Base-by-base conservation (phyloP, 2,329 filamentous ascomycete genomes). In the Eutypella sp. region DNA sequence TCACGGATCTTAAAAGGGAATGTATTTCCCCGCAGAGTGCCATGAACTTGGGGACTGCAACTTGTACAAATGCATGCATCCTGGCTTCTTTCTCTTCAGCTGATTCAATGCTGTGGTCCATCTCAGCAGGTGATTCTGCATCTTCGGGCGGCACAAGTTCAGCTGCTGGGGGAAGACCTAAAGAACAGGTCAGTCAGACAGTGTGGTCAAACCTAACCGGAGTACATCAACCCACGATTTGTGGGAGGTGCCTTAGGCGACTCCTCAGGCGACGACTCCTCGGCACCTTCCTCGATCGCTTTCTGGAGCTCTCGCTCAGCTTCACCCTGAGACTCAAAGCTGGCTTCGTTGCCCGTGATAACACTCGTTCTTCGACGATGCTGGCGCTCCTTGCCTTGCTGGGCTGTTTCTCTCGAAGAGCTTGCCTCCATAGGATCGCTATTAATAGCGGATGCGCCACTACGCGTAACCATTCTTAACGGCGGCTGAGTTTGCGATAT, bases 11-110 rank as follows among this genome's bases (percentile, higher is more conserved):
- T 34, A 61, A 40, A 27, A 47, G 36, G 19, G 41, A 44, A 18
- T 53, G 52, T 23, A 54, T 46, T 18, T 49, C 57, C 9, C 45
- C 49, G 36, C 49, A 54, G 51, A 58, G 58, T 27, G 53, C 54
- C 15, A 36, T 40, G 25, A 60, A 47, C 39, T 59, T 57, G 13
- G 59, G 59, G 18, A 60, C 47, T 24, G 57, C 59, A 47, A 56
- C 58, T 34, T 61, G 54, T 23, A 60, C 38, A 40, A 60, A 45
- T 25, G 60, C 59, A 27, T 56, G 48, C 6, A 59, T 44, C 41
- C 46, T 55, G 15, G 51, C 53, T 24, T 43, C 48, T 24, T 49
- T 49, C 23, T 56, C 49, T 18, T 54, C 52, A 13, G 50, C 41
- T n/a, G 47, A 48, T n/a, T 54, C 56, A 20, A 45, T 45, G 25